A percentile compares a stretch with the other conserved stretches of the same genome.
Evolutionary conservation across 345 rosid genomes (phyloP).

Genomic region (Lagerstroemia speciosa): DNA sequence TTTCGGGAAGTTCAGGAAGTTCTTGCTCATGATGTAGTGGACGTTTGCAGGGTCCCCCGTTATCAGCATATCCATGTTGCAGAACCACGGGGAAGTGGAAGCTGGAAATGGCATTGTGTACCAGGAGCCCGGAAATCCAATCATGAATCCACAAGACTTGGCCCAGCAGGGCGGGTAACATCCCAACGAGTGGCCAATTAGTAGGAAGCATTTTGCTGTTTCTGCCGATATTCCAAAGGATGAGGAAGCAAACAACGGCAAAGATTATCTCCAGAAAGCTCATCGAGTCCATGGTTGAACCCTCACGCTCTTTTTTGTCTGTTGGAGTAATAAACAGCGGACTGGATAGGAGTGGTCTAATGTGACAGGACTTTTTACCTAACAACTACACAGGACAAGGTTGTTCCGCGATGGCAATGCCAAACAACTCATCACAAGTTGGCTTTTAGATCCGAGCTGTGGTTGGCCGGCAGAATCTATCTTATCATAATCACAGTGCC

Average conservation of each 20-base stretch:
- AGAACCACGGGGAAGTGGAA: slow-evolving; percentile 4
- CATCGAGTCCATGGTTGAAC: too few species aligned
- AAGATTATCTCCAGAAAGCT: slow-evolving; percentile 26
- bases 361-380: too few species aligned
- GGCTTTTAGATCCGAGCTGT: too few species aligned
- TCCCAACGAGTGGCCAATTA: slow-evolving; percentile 46
- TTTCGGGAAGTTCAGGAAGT: slow-evolving; percentile 45
- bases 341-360: too few species aligned
- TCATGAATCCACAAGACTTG: background rate
- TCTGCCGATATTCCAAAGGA: slow-evolving; percentile 9
- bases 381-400: too few species aligned
- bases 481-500: too few species aligned
- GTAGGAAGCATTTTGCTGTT: slow-evolving; percentile 13
- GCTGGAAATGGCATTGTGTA: background rate
- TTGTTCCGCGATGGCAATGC: too few species aligned
- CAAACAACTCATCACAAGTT: too few species aligned
- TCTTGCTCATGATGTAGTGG: slow-evolving; percentile 40
- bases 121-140: background rate
- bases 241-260: slow-evolving; percentile 27
- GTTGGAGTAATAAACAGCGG: too few species aligned
- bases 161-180: slow-evolving; percentile 25
- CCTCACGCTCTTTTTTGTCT: too few species aligned
- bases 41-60: slow-evolving; percentile 45
- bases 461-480: too few species aligned
- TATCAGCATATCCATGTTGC: slow-evolving; percentile 3